phyloP scores from a whole-genome alignment of 331 rosid genomes.

The Malus hybrid region DNA sequence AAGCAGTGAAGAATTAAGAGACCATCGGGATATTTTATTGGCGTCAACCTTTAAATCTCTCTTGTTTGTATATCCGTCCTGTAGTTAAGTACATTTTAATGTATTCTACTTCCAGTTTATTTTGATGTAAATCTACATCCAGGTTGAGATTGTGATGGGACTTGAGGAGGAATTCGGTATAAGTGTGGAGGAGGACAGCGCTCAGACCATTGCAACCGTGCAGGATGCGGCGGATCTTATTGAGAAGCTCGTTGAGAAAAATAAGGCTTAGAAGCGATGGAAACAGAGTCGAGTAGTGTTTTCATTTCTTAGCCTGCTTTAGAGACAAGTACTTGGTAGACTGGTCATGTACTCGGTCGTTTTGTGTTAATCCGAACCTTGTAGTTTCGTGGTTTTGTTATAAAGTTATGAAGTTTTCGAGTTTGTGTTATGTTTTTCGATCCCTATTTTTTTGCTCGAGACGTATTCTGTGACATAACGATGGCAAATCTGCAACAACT shows the following conservation, averaged over 20 bases:
- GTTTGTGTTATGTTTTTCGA: neutral
- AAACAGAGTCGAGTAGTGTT: neutral
- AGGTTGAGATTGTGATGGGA: conserved; percentile 78
- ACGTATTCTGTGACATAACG: too few relatives aligned
- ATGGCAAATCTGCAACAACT: too few relatives aligned
- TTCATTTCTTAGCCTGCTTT: neutral
- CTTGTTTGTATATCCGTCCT: neutral
- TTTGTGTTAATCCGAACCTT: conserved; percentile 15
- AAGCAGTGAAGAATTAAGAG: neutral
- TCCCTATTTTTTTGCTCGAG: too few relatives aligned
- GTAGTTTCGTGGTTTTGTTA: neutral
- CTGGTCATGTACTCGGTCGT: neutral
- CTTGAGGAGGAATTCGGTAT: conserved; percentile 73
- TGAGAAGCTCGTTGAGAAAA: conserved; percentile 36
- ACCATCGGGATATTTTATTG: neutral
- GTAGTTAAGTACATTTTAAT: conserved; percentile 1
- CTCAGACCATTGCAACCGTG: conserved; percentile 58
- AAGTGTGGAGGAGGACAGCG: conserved; percentile 53
- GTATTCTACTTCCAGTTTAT: neutral
- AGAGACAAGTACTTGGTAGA: neutral
- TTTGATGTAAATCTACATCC: neutral
- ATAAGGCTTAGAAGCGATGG: conserved; percentile 28
- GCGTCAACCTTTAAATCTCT: too few relatives aligned
- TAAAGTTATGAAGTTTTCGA: neutral
- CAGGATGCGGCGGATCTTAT: conserved; percentile 73